Evolutionary conservation across 805 yeast genomes (phyloP).

Genomic region (Sugiyamaella boreocaroliniensis): DNA sequence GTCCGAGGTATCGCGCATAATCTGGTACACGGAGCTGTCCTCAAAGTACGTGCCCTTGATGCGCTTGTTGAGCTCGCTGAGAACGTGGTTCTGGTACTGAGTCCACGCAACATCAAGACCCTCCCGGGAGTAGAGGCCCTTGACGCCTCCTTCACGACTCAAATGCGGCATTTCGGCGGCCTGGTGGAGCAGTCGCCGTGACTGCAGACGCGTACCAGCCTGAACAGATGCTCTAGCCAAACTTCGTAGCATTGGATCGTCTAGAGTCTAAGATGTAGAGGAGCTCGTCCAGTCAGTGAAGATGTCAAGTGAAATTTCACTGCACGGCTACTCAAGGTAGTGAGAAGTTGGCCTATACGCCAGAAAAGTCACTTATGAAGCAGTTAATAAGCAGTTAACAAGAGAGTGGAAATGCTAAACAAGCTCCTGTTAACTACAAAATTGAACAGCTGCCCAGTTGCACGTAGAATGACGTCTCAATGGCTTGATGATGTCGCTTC

Average conservation of each 20-base stretch:
- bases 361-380: too few species aligned
- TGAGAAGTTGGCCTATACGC: too few species aligned
- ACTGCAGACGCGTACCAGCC: neutral
- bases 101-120: constrained; percentile 76
- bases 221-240: neutral
- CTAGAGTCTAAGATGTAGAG: too few species aligned
- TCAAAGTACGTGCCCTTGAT: constrained; percentile 13
- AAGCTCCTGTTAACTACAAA: too few species aligned
- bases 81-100: constrained; percentile 59
- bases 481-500: too few species aligned
- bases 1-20: constrained; percentile 15
- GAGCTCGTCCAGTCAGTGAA: too few species aligned
- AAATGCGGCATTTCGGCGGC: constrained; percentile 17
- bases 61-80: constrained; percentile 26
- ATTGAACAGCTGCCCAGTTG: too few species aligned
- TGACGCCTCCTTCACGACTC: constrained; percentile 27
- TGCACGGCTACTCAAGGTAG: neutral
- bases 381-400: too few species aligned
- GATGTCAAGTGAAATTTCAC: neutral
- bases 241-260: neutral
- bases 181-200: constrained; percentile 12
- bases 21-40: constrained; percentile 14
- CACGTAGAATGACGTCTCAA: too few species aligned
- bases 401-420: too few species aligned
- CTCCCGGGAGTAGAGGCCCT: constrained; percentile 54